A percentile compares a stretch with the other conserved stretches of the same genome.
These are phyloP conservation scores for Lipomyces yarrowii DNA, from an alignment of 1,139 yeast species.

Conservation along the genomic window DNA sequence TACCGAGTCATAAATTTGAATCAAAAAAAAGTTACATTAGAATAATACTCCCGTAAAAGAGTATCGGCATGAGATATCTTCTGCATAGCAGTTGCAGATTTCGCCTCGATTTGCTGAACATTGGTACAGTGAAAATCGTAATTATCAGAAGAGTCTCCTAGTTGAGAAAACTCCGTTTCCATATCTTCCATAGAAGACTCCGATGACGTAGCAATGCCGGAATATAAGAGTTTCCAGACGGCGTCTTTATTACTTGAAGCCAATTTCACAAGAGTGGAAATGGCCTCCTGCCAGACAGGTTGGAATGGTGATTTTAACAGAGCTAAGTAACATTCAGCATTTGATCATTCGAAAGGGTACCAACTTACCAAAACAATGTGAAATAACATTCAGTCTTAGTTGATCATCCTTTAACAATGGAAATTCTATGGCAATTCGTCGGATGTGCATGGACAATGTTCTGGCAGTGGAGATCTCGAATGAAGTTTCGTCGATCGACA, in stretches of 20 bases:
- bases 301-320: slow-evolving; percentile 73
- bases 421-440: slow-evolving; percentile 58
- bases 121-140: slow-evolving; percentile 18
- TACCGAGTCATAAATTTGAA: background rate
- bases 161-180: background rate
- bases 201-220: slow-evolving; percentile 5
- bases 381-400: slow-evolving; percentile 52
- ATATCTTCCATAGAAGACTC: background rate
- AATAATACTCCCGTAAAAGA: slow-evolving; percentile 4
- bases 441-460: slow-evolving; percentile 69
- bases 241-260: slow-evolving; percentile 30
- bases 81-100: background rate
- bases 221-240: slow-evolving; percentile 60
- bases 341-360: background rate
- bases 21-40: background rate
- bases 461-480: slow-evolving; percentile 69
- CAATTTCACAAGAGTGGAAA: slow-evolving; percentile 23
- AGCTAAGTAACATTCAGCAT: slow-evolving; percentile 52
- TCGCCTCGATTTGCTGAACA: slow-evolving; percentile 13
- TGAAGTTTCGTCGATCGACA: slow-evolving; percentile 71
- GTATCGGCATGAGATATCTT: background rate
- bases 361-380: slow-evolving; percentile 44
- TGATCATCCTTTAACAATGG: slow-evolving; percentile 46
- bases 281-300: slow-evolving; percentile 49
- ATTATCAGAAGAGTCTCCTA: background rate